Percentiles rank a stretch among this genome's conserved stretches.
Conservation (phyloP, 768 basidiomycete species). For the Kwoniella europaea region DNA sequence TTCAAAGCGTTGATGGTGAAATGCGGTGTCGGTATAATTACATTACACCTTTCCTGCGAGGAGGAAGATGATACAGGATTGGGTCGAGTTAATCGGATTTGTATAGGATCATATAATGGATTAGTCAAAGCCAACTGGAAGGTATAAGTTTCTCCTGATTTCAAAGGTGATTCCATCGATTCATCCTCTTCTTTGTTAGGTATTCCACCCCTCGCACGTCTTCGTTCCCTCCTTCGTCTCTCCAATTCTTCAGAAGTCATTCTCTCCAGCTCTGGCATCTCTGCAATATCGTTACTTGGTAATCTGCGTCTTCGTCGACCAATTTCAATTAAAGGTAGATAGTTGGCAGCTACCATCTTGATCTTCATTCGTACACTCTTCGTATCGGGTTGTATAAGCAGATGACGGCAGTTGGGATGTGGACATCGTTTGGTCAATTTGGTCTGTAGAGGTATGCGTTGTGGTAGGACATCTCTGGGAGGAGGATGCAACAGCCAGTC, state of each 20-base stretch:
- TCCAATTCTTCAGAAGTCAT: slow-evolving; percentile 29
- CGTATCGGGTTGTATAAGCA: slow-evolving; percentile 96
- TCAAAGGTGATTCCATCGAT: slow-evolving; percentile 30
- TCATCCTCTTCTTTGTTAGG: slow-evolving; percentile 44
- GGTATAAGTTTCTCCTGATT: slow-evolving; percentile 63
- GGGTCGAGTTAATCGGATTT: slow-evolving; percentile 75
- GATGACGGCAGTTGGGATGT: slow-evolving; percentile 75
- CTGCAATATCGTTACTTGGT: slow-evolving; percentile 7
- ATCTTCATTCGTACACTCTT: slow-evolving; percentile 96
- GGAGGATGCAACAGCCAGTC: no score
- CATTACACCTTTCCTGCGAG: slow-evolving; percentile 47
- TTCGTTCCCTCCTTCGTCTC: slow-evolving; percentile 30
- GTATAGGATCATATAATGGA: slow-evolving; percentile 93
- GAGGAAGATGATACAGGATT: slow-evolving; percentile 39
- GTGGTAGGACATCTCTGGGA: slow-evolving; percentile 69
- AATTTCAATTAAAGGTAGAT: slow-evolving; percentile 83
- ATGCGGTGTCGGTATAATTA: slow-evolving; percentile 75
- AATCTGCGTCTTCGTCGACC: slow-evolving; percentile 38
- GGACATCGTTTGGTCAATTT: slow-evolving; percentile 96
- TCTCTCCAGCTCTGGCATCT: not conserved
- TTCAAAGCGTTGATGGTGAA: slow-evolving; percentile 89
- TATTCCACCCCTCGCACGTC: slow-evolving; percentile 26
- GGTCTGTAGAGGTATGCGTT: slow-evolving; percentile 88
- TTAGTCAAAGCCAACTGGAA: slow-evolving; percentile 93
- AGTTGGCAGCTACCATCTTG: slow-evolving; percentile 93